A percentile compares a stretch with the other conserved stretches of the same genome.
phyloP scores from a whole-genome alignment of 2,329 filamentous ascomycete species.

The Penicillium vulpinum region DNA sequence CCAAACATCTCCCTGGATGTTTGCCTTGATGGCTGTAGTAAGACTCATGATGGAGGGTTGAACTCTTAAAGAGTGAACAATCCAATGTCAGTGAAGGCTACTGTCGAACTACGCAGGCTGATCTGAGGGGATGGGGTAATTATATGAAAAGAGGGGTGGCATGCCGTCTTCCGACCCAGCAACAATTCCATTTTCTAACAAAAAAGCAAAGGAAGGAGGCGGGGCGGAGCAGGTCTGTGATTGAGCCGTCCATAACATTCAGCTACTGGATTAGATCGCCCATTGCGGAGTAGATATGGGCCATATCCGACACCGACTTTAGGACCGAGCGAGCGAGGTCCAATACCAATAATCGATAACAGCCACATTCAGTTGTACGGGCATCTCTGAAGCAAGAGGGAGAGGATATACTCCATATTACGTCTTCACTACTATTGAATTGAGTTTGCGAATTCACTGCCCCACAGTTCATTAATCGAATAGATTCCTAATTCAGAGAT shows the following conservation, averaged over 20 bases:
- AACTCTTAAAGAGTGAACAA: neutral
- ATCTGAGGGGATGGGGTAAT: neutral
- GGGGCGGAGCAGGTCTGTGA: neutral
- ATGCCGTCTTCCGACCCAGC: neutral
- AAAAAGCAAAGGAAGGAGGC: neutral
- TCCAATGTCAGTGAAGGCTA: neutral
- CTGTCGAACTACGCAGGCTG: neutral
- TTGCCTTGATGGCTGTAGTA: constrained; percentile 1
- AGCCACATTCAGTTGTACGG: neutral
- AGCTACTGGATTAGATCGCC: neutral
- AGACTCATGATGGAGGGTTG: constrained; percentile 3
- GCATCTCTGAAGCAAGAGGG: neutral
- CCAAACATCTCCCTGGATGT: constrained; percentile 21
- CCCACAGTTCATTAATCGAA: neutral
- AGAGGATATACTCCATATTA: neutral
- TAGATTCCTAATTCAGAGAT: neutral
- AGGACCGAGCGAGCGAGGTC: neutral
- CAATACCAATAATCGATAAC: neutral
- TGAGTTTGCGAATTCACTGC: neutral
- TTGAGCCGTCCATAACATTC: neutral
- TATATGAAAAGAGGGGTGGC: neutral
- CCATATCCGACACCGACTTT: neutral
- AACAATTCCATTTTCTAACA: neutral
- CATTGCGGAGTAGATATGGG: neutral
- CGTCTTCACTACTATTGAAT: neutral